Percentiles rank a stretch among this genome's conserved stretches.
phyloP scores from a whole-genome alignment of 352 stramenopile species.

The Lagenidium sp. region DNA sequence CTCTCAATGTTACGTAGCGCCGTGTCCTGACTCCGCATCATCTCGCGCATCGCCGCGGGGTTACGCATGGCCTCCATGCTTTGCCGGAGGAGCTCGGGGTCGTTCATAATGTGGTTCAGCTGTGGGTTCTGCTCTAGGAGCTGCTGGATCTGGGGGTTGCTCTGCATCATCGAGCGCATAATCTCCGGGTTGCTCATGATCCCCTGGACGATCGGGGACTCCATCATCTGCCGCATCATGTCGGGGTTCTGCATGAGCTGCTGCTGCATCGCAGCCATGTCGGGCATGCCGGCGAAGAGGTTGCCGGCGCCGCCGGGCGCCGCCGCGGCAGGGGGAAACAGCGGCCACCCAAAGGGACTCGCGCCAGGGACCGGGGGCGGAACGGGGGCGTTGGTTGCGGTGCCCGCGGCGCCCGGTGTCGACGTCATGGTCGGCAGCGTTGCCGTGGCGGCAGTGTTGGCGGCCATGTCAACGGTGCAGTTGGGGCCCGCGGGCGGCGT shows the following conservation, averaged over 20 bases:
- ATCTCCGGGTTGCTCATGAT: conserved; percentile 95
- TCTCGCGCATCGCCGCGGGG: conserved; percentile 92
- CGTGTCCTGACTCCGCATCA: conserved; percentile 97
- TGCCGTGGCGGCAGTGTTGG: conserved; percentile 6
- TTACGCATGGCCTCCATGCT: conserved; percentile 97
- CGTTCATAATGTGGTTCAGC: conserved; percentile 93
- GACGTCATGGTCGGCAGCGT: conserved; percentile 9
- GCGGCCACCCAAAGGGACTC: conserved; percentile 45
- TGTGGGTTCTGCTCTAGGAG: conserved; percentile 95
- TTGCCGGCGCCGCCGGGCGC: conserved; percentile 6
- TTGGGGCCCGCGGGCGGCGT: conserved; percentile 9
- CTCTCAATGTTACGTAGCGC: conserved; percentile 97
- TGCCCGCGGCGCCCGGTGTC: conserved; percentile 9
- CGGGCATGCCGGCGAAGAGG: conserved; percentile 27
- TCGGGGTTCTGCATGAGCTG: conserved; percentile 85
- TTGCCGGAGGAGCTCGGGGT: conserved; percentile 92
- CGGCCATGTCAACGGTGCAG: no score
- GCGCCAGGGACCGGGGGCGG: no score
- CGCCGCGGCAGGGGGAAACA: conserved; percentile 25
- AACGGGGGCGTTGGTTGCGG: conserved; percentile 8
- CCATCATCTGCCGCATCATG: conserved; percentile 85
- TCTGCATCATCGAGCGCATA: conserved; percentile 93
- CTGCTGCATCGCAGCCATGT: conserved; percentile 81
- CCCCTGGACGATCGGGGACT: conserved; percentile 88
- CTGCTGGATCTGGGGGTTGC: conserved; percentile 93